These are phyloP conservation scores for Trametes hirsuta DNA, from an alignment of 1,284 basidiomycete species.

Conservation along the genomic window DNA sequence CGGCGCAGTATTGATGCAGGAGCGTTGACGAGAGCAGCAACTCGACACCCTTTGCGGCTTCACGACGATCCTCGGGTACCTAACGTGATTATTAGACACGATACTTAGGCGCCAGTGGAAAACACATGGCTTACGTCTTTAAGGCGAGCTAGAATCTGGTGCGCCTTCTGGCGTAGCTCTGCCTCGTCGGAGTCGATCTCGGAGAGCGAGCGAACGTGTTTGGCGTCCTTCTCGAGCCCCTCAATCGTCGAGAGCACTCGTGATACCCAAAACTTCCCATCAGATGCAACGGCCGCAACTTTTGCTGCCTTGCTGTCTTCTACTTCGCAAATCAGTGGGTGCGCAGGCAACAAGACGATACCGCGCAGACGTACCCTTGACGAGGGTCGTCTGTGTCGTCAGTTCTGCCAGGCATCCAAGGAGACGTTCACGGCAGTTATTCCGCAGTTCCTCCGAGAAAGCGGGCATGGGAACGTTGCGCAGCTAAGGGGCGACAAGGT, in stretches of 20 bases:
- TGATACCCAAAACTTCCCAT: conserved; percentile 83
- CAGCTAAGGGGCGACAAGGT: conserved; percentile 46
- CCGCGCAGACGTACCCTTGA: conserved; percentile 41
- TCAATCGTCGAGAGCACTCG: conserved; percentile 68
- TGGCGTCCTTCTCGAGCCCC: conserved; percentile 66
- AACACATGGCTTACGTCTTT: conserved; percentile 45
- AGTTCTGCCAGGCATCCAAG: conserved; percentile 80
- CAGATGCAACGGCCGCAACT: conserved; percentile 62
- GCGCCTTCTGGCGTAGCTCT: conserved; percentile 50
- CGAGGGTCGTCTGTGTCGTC: conserved; percentile 54
- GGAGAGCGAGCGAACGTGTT: conserved; percentile 64
- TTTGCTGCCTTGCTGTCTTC: conserved; percentile 56
- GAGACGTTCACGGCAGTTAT: conserved; percentile 70
- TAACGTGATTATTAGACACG: conserved; percentile 28
- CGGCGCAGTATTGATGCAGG: conserved; percentile 69
- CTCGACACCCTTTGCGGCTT: conserved; percentile 65
- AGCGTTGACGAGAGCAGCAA: conserved; percentile 73
- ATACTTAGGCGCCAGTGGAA: background rate
- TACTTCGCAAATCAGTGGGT: conserved; percentile 6
- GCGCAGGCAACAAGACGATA: background rate
- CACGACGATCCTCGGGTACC: conserved; percentile 51
- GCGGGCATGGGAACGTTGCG: conserved; percentile 65
- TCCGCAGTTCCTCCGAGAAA: conserved; percentile 73
- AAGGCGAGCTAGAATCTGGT: conserved; percentile 50
- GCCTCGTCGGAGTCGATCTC: conserved; percentile 63